Evolutionary conservation across 345 rosid species (phyloP), one percentile per base, ranked within the genome.

Genomic region (Lumnitzera racemosa): DNA sequence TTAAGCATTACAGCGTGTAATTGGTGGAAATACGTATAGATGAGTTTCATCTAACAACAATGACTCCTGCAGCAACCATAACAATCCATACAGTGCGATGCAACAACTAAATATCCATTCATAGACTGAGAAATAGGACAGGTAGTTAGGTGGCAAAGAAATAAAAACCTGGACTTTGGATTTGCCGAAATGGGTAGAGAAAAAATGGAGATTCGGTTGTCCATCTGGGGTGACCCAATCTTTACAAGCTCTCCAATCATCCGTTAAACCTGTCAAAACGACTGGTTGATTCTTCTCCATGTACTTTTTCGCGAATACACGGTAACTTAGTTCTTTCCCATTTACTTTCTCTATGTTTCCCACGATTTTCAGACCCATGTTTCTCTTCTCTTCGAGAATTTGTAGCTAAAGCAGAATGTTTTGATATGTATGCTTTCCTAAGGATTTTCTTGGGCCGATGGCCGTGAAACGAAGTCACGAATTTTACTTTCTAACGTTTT

Each of bases 161-260:
- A 55, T n/a, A 29, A 61, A 15, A 57, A 87, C 99, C 90, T 90
- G 97, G 70, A 86, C 96, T 68, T 46, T 82, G 56, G 99, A 87
- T 57, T 80, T 67, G 15, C 90, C 87, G 63, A 87, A 92, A 67
- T 78, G 84, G 66, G 87, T 68, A 8, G 81, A 73, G 64, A 89
- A 80, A 74, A 87, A 84, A 2, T 47, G 67, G 62, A 87, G 87
- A 61, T 89, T 74, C 14, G 96, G 94, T 61, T 11, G 62, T 47
- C 80, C 96, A 74, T 69, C 66, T 23, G 56, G 51, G 55, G 59
- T 61, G 73, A 90, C 81, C 97, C 99, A 92, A 67, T 92, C 91
- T 66, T 58, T 62, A 66, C 83, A 81, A 72, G 97, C 90, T 62
- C 76, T 66, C 98, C 97, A 89, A 51, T 78, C 81, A 46, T 87